These are phyloP conservation scores for Neoboletus brunneissimus DNA, from an alignment of 768 basidiomycete species.

Conservation along the genomic window DNA sequence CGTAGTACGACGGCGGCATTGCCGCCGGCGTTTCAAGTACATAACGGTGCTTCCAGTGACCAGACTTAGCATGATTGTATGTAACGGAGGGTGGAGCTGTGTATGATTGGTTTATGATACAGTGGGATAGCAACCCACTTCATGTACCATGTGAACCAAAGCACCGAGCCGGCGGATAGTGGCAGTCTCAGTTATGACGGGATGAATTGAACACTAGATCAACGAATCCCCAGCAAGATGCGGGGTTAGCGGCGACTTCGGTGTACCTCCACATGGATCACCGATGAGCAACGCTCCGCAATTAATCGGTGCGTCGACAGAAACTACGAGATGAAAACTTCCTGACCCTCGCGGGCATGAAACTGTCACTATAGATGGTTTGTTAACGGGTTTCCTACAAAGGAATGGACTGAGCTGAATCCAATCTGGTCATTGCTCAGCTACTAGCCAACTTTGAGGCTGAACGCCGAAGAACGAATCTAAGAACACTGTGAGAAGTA, in stretches of 20 bases:
- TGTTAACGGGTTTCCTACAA: not conserved
- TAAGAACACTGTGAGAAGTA: no score
- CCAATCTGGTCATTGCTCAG: not conserved
- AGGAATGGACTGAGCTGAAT: not conserved
- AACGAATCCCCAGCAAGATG: not conserved
- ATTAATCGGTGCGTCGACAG: not conserved
- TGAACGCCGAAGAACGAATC: not conserved
- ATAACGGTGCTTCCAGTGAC: not conserved
- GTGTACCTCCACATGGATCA: not conserved
- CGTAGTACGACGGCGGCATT: no score
- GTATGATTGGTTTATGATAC: not conserved
- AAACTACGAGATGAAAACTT: no score
- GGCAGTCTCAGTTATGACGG: not conserved
- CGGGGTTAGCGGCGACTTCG: not conserved
- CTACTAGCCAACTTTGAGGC: not conserved
- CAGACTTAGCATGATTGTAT: not conserved
- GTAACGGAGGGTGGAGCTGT: no score
- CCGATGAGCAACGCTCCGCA: no score
- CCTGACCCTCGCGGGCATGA: not conserved
- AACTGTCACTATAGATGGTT: not conserved
- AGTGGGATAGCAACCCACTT: not conserved
- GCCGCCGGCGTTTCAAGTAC: no score
- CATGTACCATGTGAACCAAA: not conserved
- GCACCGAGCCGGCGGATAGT: not conserved
- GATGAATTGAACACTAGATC: not conserved